Conservation (phyloP, 1,284 basidiomycete genomes). For the Ganoderma sinense region DNA sequence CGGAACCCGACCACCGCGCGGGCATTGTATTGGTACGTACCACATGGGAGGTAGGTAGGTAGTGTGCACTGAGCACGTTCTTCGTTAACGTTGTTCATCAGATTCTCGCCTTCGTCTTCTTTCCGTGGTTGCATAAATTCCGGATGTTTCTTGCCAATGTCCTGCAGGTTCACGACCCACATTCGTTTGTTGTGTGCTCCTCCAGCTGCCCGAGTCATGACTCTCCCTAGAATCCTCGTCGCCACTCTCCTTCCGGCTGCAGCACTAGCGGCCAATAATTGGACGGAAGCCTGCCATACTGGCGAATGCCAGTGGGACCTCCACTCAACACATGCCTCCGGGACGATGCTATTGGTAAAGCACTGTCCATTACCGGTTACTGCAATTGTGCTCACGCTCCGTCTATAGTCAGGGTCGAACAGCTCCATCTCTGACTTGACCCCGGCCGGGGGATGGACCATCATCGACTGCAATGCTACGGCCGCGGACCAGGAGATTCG, state of each 20-base stretch:
- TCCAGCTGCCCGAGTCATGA: not conserved
- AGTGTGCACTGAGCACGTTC: not conserved
- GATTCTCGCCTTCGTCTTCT: not conserved
- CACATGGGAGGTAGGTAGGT: not conserved
- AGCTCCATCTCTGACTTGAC: slow-evolving; percentile 59
- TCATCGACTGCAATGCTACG: slow-evolving; percentile 51
- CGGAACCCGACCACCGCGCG: not conserved
- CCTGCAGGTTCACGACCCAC: not conserved
- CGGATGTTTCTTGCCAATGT: not conserved
- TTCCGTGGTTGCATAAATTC: not conserved
- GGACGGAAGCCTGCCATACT: slow-evolving; percentile 15
- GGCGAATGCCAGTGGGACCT: slow-evolving; percentile 25
- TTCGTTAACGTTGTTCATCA: not conserved
- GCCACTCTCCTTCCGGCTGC: slow-evolving; percentile 3
- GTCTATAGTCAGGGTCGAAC: slow-evolving; percentile 38
- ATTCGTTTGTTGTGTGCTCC: not conserved
- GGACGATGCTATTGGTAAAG: slow-evolving; percentile 17
- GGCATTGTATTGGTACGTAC: not conserved
- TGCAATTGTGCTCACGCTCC: slow-evolving; percentile 13
- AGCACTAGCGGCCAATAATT: slow-evolving; percentile 15
- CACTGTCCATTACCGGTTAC: not conserved
- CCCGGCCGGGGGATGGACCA: slow-evolving; percentile 57
- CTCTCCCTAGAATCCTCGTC: not conserved
- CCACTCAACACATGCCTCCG: slow-evolving; percentile 2
- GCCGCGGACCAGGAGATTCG: slow-evolving; percentile 51